Base-by-base conservation (phyloP, 257 asterid species). In the Coffea canephora region DNA sequence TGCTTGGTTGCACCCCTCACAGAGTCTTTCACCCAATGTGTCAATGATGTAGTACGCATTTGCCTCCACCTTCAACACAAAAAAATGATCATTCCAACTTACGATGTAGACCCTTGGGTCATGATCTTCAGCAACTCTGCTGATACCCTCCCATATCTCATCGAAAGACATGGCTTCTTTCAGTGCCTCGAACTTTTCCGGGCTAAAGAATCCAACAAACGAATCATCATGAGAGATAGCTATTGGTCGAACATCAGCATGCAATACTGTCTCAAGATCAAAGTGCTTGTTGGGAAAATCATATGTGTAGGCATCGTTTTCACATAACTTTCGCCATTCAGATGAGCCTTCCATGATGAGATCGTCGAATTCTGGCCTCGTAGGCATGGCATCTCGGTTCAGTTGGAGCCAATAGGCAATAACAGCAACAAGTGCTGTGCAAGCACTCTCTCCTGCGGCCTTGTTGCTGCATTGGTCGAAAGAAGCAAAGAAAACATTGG, bases 21-120 rank as follows among this genome's bases (percentile, higher is more conserved):
- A 83, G 5, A 91, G 89, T 85, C 97, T 83, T 83, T 88, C 96
- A 1, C 97, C 97, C 80, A 92, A 87, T 0, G 96, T 89, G 80
- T 92, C 94, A 43, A 92, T 87, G 75, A 91, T 87, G 83, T 90
- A 89, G 64, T 86, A 88, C 43, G 91, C 88, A 19, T 89, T 48
- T 0, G 62, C 73, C 79, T 92, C 96, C 19, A 77, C 88, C 74
- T 91, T 92, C 88, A 92, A 66, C 79, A 91, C 92, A 72, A 91
- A 90, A 86, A 93, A 90, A 88, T 93, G 97, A 68, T 92, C 96
- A 14, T 92, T 88, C 97, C 97, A 92, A 19, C 97, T 90, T 27
- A 92, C 89, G n/a, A 89, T 86, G 86, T 93, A 93, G 15, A 91
- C 71, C 64, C 89, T 82, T 4, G 90, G 90, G 4, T 50, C 70